These are phyloP conservation scores for Lentinula sp. DNA, from an alignment of 768 basidiomycete species.

Conservation along the genomic window DNA sequence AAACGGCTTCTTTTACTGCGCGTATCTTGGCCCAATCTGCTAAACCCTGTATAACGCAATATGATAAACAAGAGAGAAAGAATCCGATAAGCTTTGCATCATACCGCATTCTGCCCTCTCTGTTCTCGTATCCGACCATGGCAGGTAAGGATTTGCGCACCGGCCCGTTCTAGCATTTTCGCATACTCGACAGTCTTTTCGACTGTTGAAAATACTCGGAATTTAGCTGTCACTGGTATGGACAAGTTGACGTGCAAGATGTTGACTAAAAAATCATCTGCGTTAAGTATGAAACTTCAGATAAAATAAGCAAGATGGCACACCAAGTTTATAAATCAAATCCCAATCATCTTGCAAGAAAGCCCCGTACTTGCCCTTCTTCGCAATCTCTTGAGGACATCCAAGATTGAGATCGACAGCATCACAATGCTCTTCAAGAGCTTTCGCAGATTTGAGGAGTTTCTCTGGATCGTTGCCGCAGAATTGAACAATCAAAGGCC, in stretches of 20 bases:
- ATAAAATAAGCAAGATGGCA: slow-evolving; percentile 17
- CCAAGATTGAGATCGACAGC: slow-evolving; percentile 93
- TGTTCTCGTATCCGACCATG: slow-evolving; percentile 92
- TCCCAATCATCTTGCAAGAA: slow-evolving; percentile 97
- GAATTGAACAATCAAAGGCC: slow-evolving; percentile 90
- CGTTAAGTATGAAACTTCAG: neutral
- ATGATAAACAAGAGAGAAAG: slow-evolving; percentile 4
- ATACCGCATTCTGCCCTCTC: slow-evolving; percentile 74
- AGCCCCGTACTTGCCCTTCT: slow-evolving; percentile 78
- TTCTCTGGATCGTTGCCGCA: slow-evolving; percentile 85
- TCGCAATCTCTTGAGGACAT: slow-evolving; percentile 94
- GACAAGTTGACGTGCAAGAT: slow-evolving; percentile 77
- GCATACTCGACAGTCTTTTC: slow-evolving; percentile 93
- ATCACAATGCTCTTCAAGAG: slow-evolving; percentile 77
- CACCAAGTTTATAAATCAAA: slow-evolving; percentile 73
- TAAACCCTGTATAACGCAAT: slow-evolving; percentile 48
- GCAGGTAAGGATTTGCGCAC: slow-evolving; percentile 91
- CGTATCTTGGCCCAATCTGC: slow-evolving; percentile 89
- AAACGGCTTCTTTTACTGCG: slow-evolving; percentile 86
- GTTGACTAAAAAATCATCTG: slow-evolving; percentile 50
- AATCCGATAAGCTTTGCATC: slow-evolving; percentile 10
- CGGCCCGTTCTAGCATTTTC: slow-evolving; percentile 90
- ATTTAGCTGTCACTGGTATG: slow-evolving; percentile 96
- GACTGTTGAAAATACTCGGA: slow-evolving; percentile 80
- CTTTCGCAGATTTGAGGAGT: slow-evolving; percentile 70